Conservation (phyloP, 352 stramenopile genomes). For the Saprolegnia parasitica region DNA sequence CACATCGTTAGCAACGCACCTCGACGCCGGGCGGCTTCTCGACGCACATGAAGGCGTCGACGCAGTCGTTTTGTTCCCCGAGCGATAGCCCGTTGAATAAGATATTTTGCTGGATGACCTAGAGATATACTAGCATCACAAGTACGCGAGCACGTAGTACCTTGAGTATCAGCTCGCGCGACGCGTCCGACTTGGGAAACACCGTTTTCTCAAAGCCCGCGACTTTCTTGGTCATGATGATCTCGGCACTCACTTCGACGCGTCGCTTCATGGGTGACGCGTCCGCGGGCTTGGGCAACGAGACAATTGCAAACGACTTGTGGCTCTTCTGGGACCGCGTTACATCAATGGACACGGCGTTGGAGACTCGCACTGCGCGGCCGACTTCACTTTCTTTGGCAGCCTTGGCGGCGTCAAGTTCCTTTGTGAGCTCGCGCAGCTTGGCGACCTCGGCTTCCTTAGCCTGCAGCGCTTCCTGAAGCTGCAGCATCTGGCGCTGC, state of each 20-base stretch:
- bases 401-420: conserved; percentile 12
- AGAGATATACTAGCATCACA: no score
- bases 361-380: conserved; percentile 55
- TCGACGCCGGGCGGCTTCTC: conserved; percentile 37
- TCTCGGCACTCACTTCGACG: conserved; percentile 71
- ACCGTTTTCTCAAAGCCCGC: conserved; percentile 44
- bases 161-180: conserved; percentile 39
- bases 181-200: conserved; percentile 57
- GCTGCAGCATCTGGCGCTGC: conserved; percentile 16
- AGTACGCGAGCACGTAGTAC: background rate
- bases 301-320: conserved; percentile 50
- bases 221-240: conserved; percentile 60
- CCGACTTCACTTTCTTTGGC: background rate
- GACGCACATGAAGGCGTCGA: conserved; percentile 72
- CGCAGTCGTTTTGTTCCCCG: conserved; percentile 54
- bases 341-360: conserved; percentile 82
- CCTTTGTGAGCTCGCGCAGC: conserved; percentile 18
- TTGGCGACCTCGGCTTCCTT: conserved; percentile 25
- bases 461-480: conserved; percentile 16
- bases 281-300: conserved; percentile 1
- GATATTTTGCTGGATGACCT: conserved; percentile 69
- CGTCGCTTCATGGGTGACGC: conserved; percentile 35
- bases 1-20: background rate
- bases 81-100: conserved; percentile 60
- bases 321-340: conserved; percentile 68